Evolutionary conservation across 2,329 filamentous ascomycete species (phyloP).

Genomic region (Stemphylium vesicarium): DNA sequence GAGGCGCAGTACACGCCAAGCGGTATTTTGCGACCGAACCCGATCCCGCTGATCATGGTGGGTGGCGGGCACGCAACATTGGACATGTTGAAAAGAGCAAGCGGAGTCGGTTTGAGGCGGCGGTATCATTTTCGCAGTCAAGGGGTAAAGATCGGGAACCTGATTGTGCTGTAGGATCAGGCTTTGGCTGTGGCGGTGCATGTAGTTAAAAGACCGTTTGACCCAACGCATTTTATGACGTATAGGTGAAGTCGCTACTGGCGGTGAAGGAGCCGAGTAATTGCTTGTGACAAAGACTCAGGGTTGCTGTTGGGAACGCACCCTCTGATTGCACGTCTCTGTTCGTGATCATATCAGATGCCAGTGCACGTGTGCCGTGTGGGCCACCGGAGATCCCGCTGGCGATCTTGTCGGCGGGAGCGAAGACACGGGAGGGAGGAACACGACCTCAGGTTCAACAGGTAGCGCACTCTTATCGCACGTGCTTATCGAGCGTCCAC

Average conservation of each 20-base stretch:
- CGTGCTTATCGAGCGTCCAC: not conserved
- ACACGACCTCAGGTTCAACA: not conserved
- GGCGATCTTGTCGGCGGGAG: not conserved
- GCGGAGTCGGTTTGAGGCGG: conserved; percentile 75
- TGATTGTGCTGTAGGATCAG: conserved; percentile 65
- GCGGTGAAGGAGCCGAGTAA: not conserved
- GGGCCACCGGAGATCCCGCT: not conserved
- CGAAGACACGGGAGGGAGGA: not conserved
- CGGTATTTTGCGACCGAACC: conserved; percentile 72
- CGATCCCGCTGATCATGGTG: conserved; percentile 84
- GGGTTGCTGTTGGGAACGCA: not conserved
- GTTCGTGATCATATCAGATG: not conserved
- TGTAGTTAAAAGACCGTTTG: not conserved
- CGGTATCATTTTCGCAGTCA: conserved; percentile 82
- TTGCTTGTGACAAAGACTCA: not conserved
- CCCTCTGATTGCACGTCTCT: not conserved
- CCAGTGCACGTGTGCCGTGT: not conserved
- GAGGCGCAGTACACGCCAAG: conserved; percentile 72
- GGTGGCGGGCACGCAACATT: conserved; percentile 71
- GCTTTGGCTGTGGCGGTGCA: not conserved
- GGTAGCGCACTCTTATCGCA: not conserved
- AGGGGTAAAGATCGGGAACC: conserved; percentile 78
- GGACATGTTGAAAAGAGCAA: conserved; percentile 66
- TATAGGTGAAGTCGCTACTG: not conserved
- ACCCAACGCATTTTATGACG: not conserved